Evolutionary conservation across 169 alveolate species (phyloP), one percentile per base, ranked within the genome.

Genomic region (Plasmodium falciparum): DNA sequence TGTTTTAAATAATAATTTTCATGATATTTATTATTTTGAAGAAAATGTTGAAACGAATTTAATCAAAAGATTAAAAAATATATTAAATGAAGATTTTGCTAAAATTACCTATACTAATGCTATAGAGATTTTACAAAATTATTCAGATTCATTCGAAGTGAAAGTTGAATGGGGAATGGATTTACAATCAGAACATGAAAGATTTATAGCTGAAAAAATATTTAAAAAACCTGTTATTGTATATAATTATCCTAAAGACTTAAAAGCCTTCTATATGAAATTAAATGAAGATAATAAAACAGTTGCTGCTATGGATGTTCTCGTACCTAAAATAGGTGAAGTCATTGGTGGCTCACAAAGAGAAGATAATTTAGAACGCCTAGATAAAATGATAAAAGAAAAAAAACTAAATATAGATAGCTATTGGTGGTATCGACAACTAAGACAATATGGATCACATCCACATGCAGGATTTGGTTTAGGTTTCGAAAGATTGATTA

Each of bases 391-490:
- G 95, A 98, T 98, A 78, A 83, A 85, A 67, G 98, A 97, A 88
- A 95, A 95, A 80, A 94, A 94, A 22, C 95, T 99, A 86, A 93
- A 95, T 22, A 66, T 73, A 33, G 92, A 93, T 54, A 96, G 93
- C 69, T 97, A 97, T 93, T 96, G 97, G 97, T 97, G 99, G 99
- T 97, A 97, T 88, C 73, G 96, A 74, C 98, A 97, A 47, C 90
- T 97, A 67, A 95, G 99, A 89, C 95, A 94, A 92, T 99, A 95
- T 91, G 99, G 99, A 54, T 93, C 99, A 11, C 97, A 97, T 49
- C 99, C 99, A 12, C 99, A 98, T 85, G 95, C 99, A 11, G 99
- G 99, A 39, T 99, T 99, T 88, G 99, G 99, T n/a, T 96, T 99
- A 49, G 99, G 99, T 20, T 98, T 99, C 92, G 99, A 99, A 96